Percentiles rank a stretch among this genome's conserved stretches.
These are phyloP conservation scores for Apiospora rasikravindrae DNA, from an alignment of 2,329 filamentous ascomycete species.

Conservation along the genomic window DNA sequence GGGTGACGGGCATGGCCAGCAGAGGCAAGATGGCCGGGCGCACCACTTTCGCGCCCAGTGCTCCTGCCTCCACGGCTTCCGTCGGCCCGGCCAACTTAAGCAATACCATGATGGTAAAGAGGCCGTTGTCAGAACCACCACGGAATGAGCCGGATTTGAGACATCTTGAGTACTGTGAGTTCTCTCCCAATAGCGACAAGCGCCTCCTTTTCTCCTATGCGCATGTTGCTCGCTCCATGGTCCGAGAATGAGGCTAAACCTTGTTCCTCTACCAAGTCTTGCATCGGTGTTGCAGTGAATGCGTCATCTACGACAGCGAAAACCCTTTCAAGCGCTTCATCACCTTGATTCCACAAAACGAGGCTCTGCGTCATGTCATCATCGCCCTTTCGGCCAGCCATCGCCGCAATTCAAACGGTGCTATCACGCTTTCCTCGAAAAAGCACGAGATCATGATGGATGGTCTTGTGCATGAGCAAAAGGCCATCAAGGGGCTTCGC, in stretches of 20 bases:
- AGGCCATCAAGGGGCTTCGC: conserved; percentile 21
- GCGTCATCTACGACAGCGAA: conserved; percentile 19
- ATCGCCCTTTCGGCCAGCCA: conserved; percentile 13
- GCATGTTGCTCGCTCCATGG: not conserved
- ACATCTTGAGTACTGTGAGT: conserved; percentile 19
- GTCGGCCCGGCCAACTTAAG: not conserved
- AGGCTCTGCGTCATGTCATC: conserved; percentile 14
- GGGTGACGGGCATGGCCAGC: conserved; percentile 22
- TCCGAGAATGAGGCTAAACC: not conserved
- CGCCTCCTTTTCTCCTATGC: not conserved
- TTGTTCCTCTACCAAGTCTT: not conserved
- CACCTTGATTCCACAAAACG: conserved; percentile 16
- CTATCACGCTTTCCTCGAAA: not conserved
- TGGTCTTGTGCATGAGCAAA: conserved; percentile 21
- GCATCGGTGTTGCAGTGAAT: conserved; percentile 18
- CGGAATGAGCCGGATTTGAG: conserved; percentile 3
- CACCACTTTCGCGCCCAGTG: conserved; percentile 16
- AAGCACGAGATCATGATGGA: conserved; percentile 12
- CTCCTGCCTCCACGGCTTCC: not conserved
- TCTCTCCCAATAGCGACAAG: not conserved
- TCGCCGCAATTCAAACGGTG: conserved; percentile 5
- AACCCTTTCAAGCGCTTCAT: conserved; percentile 19
- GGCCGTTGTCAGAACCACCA: not conserved
- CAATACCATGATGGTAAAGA: not conserved
- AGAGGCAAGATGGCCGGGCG: conserved; percentile 22